Base-by-base conservation (phyloP, 192 early-diverging fungal genomes). In the Glomus cerebriforme region DNA sequence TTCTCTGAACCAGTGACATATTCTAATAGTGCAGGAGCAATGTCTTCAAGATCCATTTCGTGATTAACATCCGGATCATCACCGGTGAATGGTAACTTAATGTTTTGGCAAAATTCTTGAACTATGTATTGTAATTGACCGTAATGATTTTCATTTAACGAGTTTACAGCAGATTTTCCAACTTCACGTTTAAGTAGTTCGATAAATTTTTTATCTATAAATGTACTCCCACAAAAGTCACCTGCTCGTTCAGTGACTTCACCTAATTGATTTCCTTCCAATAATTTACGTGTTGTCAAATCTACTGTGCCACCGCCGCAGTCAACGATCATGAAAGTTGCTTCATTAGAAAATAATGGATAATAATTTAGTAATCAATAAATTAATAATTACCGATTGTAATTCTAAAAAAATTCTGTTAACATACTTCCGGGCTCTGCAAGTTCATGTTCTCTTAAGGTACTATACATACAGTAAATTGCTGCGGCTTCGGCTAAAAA, bases 281-380 rank as follows among this genome's bases (percentile, higher is more conserved):
- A 72, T 0, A 45, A 72, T n/a, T 29, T 43, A 24, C 22, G 45
- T 71, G 73, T 81, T 85, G 77, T 89, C 74, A 87, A 79, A 84
- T 89, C 88, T 0, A 89, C 88, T 9, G 88, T 89, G 68, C 88
- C 88, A 63, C 88, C 88, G 72, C 88, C 88, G 27, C 85, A 86
- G 81, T 89, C 88, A 74, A 85, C 86, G 45, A 89, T 85, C 86
- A 89, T 87, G 66, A 89, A 89, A 7, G 83, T 82, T 27, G 85
- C 82, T 71, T 26, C 9, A 45, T 32, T 54, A 10, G n/a, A 3
- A 0, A 43, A 39, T 34, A 22, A n/a, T 35, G n/a, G n/a, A n/a
- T n/a, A 34, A n/a, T n/a, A 34, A 37, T 37, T 22, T 17, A 43
- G 9, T 19, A 32, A 10, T 19, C 2, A 9, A 26, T 2, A 71